Conservation (phyloP, 108 stramenopile genomes). For the Fistulifera pelliculosa region DNA sequence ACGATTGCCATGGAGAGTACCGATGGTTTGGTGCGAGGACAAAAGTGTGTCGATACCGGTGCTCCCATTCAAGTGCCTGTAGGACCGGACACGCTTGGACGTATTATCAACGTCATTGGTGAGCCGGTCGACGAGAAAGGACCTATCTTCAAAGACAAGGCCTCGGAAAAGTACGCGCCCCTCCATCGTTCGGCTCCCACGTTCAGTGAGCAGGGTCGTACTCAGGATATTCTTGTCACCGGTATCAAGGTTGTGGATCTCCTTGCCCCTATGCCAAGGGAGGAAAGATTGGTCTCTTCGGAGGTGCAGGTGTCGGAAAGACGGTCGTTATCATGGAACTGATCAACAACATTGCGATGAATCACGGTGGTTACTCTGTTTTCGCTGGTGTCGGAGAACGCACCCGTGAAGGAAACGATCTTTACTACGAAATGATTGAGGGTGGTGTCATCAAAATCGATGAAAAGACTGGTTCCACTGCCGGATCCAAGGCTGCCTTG, state of each 20-base stretch:
- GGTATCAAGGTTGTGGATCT: conserved; percentile 99
- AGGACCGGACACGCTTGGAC: conserved; percentile 96
- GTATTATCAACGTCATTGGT: conserved; percentile 99
- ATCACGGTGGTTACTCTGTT: conserved; percentile 99
- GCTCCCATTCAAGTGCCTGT: conserved; percentile 97
- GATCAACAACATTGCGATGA: conserved; percentile 99
- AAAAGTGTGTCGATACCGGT: conserved; percentile 87
- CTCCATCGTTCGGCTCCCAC: conserved; percentile 96
- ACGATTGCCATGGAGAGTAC: conserved; percentile 99
- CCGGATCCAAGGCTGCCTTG: conserved; percentile 98
- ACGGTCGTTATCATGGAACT: conserved; percentile 99
- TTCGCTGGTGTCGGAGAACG: conserved; percentile 99
- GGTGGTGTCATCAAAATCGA: conserved; percentile 99
- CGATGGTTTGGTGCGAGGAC: conserved; percentile 98
- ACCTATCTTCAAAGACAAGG: conserved; percentile 84
- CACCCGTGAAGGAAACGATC: conserved; percentile 99
- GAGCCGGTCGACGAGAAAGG: conserved; percentile 99
- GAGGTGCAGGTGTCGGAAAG: conserved; percentile 99
- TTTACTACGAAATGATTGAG: conserved; percentile 99
- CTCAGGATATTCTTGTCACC: conserved; percentile 98
- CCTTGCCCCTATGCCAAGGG: conserved; percentile 99
- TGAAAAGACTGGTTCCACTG: conserved; percentile 81
- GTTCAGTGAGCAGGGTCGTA: conserved; percentile 97
- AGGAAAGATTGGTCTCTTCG: conserved; percentile 99
- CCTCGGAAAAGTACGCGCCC: conserved; percentile 83